A percentile compares a stretch with the other conserved stretches of the same genome.
Evolutionary conservation across 192 early-diverging fungal genomes (phyloP).

Genomic region (Coemansia sp.): DNA sequence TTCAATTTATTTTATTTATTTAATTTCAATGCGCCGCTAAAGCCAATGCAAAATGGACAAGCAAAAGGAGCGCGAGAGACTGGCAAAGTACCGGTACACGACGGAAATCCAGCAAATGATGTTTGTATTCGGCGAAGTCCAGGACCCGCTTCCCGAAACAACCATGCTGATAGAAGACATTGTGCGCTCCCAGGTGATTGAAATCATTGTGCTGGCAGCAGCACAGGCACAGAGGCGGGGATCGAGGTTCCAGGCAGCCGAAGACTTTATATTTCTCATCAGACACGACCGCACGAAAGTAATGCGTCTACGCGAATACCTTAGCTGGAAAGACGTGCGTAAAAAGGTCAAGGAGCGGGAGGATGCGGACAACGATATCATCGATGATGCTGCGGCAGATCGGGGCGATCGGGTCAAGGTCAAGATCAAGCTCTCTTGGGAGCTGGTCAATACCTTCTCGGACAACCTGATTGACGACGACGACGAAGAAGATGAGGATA

Average conservation of each 20-base stretch:
- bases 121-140: conserved; percentile 97
- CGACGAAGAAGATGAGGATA: conserved; percentile 86
- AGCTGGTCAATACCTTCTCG: conserved; percentile 76
- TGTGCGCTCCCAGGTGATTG: conserved; percentile 89
- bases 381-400: conserved; percentile 49
- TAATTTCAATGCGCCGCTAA: too few relatives aligned
- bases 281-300: conserved; percentile 93
- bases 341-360: conserved; percentile 84
- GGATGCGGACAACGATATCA: conserved; percentile 51
- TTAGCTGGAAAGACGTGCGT: conserved; percentile 95
- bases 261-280: conserved; percentile 96
- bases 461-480: conserved; percentile 76
- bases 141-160: conserved; percentile 84
- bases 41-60: too few relatives aligned
- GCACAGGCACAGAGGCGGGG: conserved; percentile 76
- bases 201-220: conserved; percentile 89
- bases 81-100: conserved; percentile 54
- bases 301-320: conserved; percentile 82
- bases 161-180: conserved; percentile 93
- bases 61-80: conserved; percentile 24
- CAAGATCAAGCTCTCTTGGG: conserved; percentile 85
- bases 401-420: conserved; percentile 50
- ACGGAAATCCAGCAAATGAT: conserved; percentile 97
- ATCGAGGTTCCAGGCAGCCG: conserved; percentile 74
- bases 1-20: background rate